Percentiles rank a stretch among this genome's conserved stretches.
Evolutionary conservation across 495 filamentous ascomycete species (phyloP).

Genomic region (Viridothelium virens): DNA sequence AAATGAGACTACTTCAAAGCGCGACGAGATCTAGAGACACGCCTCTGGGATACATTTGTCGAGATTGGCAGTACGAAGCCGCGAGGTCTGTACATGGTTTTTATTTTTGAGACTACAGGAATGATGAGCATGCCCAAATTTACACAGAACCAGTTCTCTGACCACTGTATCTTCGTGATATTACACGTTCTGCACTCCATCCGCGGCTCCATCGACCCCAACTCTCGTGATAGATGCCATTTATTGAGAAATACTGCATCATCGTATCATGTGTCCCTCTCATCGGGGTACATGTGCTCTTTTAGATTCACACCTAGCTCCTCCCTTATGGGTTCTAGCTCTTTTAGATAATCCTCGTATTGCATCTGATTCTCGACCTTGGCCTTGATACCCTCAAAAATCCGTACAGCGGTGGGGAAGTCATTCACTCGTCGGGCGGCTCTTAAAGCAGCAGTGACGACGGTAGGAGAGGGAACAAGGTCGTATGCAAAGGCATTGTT

Average conservation of each 20-base stretch:
- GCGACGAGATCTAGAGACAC: background rate
- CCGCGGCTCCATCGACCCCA: background rate
- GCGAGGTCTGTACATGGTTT: background rate
- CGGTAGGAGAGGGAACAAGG: conserved; percentile 88
- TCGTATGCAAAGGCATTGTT: conserved; percentile 99
- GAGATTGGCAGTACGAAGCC: background rate
- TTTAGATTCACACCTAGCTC: conserved; percentile 87
- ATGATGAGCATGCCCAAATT: background rate
- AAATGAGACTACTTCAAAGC: too few species aligned
- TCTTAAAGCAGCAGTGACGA: conserved; percentile 81
- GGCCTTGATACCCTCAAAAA: conserved; percentile 99
- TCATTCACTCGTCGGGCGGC: conserved; percentile 96
- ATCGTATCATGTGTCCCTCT: background rate
- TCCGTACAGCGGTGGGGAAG: conserved; percentile 91
- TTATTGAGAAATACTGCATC: background rate
- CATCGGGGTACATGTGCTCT: conserved; percentile 87
- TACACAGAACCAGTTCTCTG: background rate
- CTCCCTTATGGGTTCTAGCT: conserved; percentile 85
- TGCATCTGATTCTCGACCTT: conserved; percentile 98
- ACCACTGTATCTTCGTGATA: background rate
- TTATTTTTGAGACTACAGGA: background rate
- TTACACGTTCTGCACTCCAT: background rate
- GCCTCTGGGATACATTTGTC: background rate
- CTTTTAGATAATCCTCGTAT: conserved; percentile 93
- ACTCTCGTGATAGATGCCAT: background rate